A percentile compares a stretch with the other conserved stretches of the same genome.
phyloP scores from a whole-genome alignment of 345 rosid species.

The Aethionema arabicum region DNA sequence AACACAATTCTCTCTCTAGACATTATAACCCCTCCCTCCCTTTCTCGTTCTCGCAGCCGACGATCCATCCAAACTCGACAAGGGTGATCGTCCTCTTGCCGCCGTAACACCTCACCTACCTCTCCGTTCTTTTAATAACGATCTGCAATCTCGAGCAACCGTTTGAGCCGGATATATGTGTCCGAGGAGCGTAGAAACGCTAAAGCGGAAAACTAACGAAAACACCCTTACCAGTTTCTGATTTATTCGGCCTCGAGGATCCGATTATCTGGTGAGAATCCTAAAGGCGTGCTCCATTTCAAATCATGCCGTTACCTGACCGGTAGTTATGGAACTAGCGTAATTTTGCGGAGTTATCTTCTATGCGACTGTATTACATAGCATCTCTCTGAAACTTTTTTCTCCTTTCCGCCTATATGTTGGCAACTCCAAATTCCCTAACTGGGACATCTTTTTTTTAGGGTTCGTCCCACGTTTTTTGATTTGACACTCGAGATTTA shows the following conservation, averaged over 20 bases:
- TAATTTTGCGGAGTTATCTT: slow-evolving; percentile 31
- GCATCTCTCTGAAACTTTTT: slow-evolving; percentile 29
- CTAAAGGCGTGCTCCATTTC: slow-evolving; percentile 47
- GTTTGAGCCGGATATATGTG: slow-evolving; percentile 8
- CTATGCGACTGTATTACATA: slow-evolving; percentile 30
- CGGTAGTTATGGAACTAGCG: slow-evolving; percentile 24
- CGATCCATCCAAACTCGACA: slow-evolving; percentile 55
- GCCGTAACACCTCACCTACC: slow-evolving; percentile 25
- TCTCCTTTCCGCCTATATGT: slow-evolving; percentile 30
- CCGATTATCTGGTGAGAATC: slow-evolving; percentile 53
- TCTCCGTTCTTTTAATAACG: slow-evolving; percentile 33
- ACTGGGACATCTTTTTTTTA: slow-evolving; percentile 35
- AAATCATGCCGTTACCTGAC: slow-evolving; percentile 43
- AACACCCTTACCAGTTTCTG: slow-evolving; percentile 23
- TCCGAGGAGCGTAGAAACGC: slow-evolving; percentile 17
- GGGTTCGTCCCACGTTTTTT: slow-evolving; percentile 32
- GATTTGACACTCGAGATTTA: slow-evolving; percentile 41
- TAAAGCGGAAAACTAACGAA: slow-evolving; percentile 19
- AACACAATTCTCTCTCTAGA: slow-evolving; percentile 22
- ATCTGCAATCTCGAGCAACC: slow-evolving; percentile 25
- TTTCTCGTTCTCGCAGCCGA: slow-evolving; percentile 40
- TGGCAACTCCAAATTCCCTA: slow-evolving; percentile 25
- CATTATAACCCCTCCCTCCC: slow-evolving; percentile 2
- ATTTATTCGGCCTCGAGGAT: slow-evolving; percentile 39
- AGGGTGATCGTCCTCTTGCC: slow-evolving; percentile 42